Evolutionary conservation across 306 rosid genomes (phyloP), one percentile per base, ranked within the genome.

Genomic region (Castanea crenata): DNA sequence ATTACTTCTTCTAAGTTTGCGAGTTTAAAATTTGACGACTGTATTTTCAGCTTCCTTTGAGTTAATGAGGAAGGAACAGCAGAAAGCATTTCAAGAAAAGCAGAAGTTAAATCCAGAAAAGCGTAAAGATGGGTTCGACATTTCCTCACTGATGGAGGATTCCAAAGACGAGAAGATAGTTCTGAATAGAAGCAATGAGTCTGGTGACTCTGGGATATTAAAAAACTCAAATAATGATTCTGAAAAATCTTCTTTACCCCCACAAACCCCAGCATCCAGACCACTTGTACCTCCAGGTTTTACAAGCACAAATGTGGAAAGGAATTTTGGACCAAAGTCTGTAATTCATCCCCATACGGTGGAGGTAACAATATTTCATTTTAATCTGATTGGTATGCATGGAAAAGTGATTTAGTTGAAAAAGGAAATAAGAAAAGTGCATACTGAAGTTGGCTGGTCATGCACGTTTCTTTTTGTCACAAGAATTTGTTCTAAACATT

Each of bases 261-360:
- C 80, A 41, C 96, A 90, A 72, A 25, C 91, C 77, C 78, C 88
- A 72, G 87, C 89, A 55, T 78, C 94, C 63, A 91, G 99, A 84
- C 99, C 99, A 32, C 97, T 91, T 76, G 96, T 95, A 51, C 99
- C 99, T 52, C 99, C 99, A 19, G 99, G 99, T 74, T 95, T 95
- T 83, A 78, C 85, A 56, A 87, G 86, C 85, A 68, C 93, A 65
- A 35, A 55, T 82, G 49, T 85, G 86, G 98, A 95, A 23, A 87
- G 76, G 81, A 91, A 81, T 67, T 54, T 74, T 52, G 89, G 81
- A 32, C 51, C 91, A 63, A 91, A 89, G 83, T 82, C 90, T 75
- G 73, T 79, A 55, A 79, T 73, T 49, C 83, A 77, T 79, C 67
- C 84, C 54, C 86, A 67, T 67, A 74, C 83, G 51, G 52, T 77